These are phyloP conservation scores for Fraxinus angustifolia DNA, from an alignment of 305 asterid species.

Conservation along the genomic window DNA sequence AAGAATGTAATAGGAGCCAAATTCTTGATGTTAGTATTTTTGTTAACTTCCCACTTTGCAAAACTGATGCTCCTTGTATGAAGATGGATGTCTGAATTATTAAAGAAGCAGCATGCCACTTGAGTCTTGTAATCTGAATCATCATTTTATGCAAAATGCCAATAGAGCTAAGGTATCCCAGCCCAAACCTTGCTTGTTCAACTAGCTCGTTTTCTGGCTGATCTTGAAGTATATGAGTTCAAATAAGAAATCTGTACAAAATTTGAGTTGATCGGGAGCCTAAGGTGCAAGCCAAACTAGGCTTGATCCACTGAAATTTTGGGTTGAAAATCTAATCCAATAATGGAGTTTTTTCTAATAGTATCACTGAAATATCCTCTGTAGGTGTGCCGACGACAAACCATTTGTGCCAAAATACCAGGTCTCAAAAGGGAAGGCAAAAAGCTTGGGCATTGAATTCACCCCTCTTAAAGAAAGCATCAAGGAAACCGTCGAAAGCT, in stretches of 20 bases:
- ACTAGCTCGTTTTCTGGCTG: neutral
- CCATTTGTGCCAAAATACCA: constrained; percentile 26
- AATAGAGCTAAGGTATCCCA: neutral
- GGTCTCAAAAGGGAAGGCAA: constrained; percentile 25
- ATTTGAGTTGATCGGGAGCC: neutral
- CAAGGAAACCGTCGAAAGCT: constrained; percentile 31
- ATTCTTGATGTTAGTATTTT: neutral
- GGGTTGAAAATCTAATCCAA: neutral
- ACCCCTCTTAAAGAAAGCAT: constrained; percentile 23
- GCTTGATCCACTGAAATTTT: neutral
- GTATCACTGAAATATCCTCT: neutral
- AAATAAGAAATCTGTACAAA: neutral
- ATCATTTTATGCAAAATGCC: neutral
- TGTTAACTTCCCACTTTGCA: neutral
- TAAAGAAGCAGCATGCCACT: neutral
- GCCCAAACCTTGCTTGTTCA: neutral
- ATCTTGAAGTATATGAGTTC: neutral
- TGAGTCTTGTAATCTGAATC: neutral
- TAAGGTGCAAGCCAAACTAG: neutral
- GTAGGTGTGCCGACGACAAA: constrained; percentile 29
- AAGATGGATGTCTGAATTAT: neutral
- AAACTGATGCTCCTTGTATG: neutral
- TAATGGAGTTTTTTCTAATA: neutral
- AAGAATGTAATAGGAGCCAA: neutral
- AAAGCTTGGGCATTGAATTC: constrained; percentile 27